Evolutionary conservation across 2,329 filamentous ascomycete genomes (phyloP).

Genomic region (Fonsecaea pugnacius): DNA sequence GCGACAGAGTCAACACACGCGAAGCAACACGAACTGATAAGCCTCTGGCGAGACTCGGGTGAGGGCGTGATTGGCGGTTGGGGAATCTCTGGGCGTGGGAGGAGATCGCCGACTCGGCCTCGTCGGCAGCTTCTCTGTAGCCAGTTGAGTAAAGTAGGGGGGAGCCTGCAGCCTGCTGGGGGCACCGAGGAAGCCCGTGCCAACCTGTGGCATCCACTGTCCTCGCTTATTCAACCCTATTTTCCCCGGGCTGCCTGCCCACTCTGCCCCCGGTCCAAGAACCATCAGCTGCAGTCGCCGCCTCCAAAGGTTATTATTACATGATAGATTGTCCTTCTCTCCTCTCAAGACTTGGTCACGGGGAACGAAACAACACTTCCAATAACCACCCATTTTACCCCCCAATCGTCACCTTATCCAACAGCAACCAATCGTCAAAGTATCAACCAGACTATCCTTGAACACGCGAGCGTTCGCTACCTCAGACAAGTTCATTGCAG

Average conservation of each 20-base stretch:
- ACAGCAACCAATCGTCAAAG: constrained; percentile 59
- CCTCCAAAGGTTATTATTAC: constrained; percentile 17
- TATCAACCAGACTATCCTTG: constrained; percentile 63
- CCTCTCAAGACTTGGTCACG: neutral
- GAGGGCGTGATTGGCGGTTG: constrained; percentile 17
- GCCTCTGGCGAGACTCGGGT: neutral
- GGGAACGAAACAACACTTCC: constrained; percentile 41
- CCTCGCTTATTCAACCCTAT: neutral
- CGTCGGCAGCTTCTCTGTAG: neutral
- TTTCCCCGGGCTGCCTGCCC: too few species aligned
- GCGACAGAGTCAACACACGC: constrained; percentile 14
- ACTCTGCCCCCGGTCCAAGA: neutral
- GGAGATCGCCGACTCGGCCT: constrained; percentile 25
- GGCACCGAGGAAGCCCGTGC: neutral
- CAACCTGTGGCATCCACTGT: neutral
- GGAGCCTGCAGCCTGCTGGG: too few species aligned
- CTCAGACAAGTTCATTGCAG: constrained; percentile 55
- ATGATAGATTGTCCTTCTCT: constrained; percentile 22
- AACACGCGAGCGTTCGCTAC: constrained; percentile 58
- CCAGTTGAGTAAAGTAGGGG: too few species aligned
- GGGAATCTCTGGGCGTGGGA: constrained; percentile 32
- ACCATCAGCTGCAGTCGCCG: neutral
- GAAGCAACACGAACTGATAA: constrained; percentile 25
- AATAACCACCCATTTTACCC: constrained; percentile 60
- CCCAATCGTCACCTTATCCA: constrained; percentile 59